These are phyloP conservation scores for Stagonosporopsis rhizophila DNA, from an alignment of 2,329 filamentous ascomycete genomes.

Conservation along the genomic window DNA sequence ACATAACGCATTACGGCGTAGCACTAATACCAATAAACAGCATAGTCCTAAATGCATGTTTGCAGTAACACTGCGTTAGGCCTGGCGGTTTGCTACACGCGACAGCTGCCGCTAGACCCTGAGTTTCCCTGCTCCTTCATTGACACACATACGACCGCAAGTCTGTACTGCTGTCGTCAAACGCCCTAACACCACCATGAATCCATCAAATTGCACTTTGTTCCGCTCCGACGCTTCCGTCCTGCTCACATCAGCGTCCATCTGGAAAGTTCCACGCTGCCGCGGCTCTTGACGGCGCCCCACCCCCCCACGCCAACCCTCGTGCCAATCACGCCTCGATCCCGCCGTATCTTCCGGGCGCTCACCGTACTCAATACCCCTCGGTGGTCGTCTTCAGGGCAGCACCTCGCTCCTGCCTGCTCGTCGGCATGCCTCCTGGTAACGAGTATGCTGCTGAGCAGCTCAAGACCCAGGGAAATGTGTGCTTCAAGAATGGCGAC, in stretches of 20 bases:
- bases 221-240: conserved; percentile 7
- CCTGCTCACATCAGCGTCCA: conserved; percentile 19
- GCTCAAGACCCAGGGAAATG: conserved; percentile 65
- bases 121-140: neutral
- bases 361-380: conserved; percentile 4
- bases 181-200: conserved; percentile 2
- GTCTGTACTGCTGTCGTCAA: neutral
- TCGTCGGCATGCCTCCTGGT: conserved; percentile 33
- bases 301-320: conserved; percentile 23
- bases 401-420: neutral
- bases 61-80: neutral
- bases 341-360: conserved; percentile 30
- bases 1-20: neutral
- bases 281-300: conserved; percentile 22
- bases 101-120: conserved; percentile 6
- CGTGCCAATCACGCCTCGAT: conserved; percentile 33
- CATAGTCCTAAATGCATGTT: neutral
- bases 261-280: conserved; percentile 36
- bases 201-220: neutral
- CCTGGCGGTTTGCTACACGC: conserved; percentile 1
- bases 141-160: neutral
- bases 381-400: neutral
- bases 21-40: neutral
- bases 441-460: conserved; percentile 54
- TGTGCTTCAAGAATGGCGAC: conserved; percentile 69